phyloP scores from a whole-genome alignment of 345 rosid genomes.

The Salix viminalis region DNA sequence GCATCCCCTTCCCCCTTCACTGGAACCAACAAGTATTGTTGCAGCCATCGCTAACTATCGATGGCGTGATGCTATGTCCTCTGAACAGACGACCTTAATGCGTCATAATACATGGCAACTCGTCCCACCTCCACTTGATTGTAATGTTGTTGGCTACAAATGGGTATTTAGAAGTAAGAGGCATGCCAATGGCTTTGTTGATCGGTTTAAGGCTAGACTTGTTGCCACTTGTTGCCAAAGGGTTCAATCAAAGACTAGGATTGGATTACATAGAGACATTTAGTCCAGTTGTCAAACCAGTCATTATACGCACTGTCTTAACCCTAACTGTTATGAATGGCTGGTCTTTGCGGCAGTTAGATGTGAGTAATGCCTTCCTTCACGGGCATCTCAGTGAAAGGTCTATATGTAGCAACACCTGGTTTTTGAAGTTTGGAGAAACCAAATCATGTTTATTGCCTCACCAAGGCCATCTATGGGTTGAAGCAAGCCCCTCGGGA shows the following conservation, averaged over 20 bases:
- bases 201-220: background rate
- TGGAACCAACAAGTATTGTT: background rate
- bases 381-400: background rate
- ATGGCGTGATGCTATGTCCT: background rate
- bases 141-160: too few relatives aligned
- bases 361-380: background rate
- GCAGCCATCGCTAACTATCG: accelerated
- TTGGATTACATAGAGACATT: background rate
- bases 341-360: background rate
- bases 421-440: too few relatives aligned
- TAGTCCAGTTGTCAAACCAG: background rate
- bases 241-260: background rate
- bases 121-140: too few relatives aligned
- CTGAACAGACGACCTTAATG: background rate
- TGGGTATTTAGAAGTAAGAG: background rate
- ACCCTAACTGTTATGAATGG: background rate
- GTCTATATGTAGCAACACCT: too few relatives aligned
- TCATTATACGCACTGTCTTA: background rate
- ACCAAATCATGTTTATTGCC: too few relatives aligned
- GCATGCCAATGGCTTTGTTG: background rate
- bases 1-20: background rate
- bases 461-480: too few relatives aligned
- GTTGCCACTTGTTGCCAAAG: background rate
- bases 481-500: too few relatives aligned
- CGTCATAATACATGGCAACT: background rate